Conservation (phyloP, 1,284 basidiomycete species). For the Austropuccinia psidii region DNA sequence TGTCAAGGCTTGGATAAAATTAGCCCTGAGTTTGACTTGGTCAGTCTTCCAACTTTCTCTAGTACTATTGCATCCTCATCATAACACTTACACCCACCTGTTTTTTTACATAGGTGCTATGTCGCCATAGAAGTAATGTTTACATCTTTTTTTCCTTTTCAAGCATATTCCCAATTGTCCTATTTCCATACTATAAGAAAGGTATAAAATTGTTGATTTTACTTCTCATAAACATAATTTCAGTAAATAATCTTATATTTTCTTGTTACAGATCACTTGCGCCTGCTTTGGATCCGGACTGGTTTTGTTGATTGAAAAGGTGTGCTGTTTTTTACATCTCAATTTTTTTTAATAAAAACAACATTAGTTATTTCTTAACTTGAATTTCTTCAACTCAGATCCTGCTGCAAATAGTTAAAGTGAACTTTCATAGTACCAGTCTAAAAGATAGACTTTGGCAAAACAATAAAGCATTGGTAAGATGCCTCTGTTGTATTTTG, state of each 20-base stretch:
- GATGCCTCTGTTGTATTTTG: not conserved
- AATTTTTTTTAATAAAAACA: not conserved
- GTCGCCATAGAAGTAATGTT: conserved; percentile 17
- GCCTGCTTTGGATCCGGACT: conserved; percentile 60
- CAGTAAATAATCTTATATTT: not conserved
- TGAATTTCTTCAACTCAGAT: not conserved
- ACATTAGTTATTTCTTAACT: not conserved
- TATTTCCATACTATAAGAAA: conserved; percentile 21
- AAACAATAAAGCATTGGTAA: conserved; percentile 32
- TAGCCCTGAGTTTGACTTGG: conserved; percentile 28
- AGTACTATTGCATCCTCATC: no score
- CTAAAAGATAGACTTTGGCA: conserved; percentile 20
- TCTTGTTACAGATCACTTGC: conserved; percentile 6
- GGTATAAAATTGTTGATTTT: not conserved
- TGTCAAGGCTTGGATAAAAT: conserved; percentile 18
- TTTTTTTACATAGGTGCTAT: conserved; percentile 11
- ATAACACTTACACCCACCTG: no score
- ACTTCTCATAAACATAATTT: not conserved
- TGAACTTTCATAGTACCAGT: conserved; percentile 33
- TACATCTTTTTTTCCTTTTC: conserved; percentile 19
- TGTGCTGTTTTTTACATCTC: conserved; percentile 53
- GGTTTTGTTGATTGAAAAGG: conserved; percentile 61
- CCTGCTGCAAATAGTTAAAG: conserved; percentile 27
- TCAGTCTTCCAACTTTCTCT: not conserved
- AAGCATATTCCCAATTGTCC: not conserved